Evolutionary conservation across 495 filamentous ascomycete species (phyloP), one percentile per base, ranked within the genome.

Genomic region (Chaetomium fimeti): DNA sequence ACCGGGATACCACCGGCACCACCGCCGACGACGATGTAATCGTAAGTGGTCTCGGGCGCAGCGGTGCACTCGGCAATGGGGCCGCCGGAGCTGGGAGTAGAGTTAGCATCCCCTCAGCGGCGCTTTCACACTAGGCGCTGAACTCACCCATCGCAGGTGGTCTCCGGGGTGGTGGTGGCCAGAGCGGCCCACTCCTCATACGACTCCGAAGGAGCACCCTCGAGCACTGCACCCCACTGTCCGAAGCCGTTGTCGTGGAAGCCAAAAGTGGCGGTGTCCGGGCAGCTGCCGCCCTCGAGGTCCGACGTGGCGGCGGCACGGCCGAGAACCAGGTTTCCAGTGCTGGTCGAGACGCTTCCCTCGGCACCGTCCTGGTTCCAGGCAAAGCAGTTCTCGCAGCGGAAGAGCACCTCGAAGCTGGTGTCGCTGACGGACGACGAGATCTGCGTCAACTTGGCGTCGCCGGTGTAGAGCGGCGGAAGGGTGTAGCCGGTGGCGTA

Each of bases 1-100:
- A 87, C 73, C 43, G 86, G 84, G 40, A 88, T 83, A 42, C 87
- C 87, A 48, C 79, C 87, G 22, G 87, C 84, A 57, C 87, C 87
- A 43, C 72, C 84, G 38, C 87, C 87, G 61, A 88, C 79, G 18
- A 89, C 78, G 57, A 89, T 83, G 76, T 90, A 91, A 70, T 91
- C 88, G 65, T 83, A 89, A 1, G 79, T 81, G 55, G 70, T 72
- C 20, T 72, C 78, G 45, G 78, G 84, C 24, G 77, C 79, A 7
- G 83, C 72, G 5, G 72, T 73, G 56, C 74, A 76, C 12, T 61
- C 25, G 2, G 43, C 57, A 0, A 16, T 29, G 8, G 57, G 57
- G 25, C 49, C 45, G 15, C 51, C 60, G 59, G 63, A 25, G 56
- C 65, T 59, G 27, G 3, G 16, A 57, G 29, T 62, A 43, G 13